Percentiles rank a stretch among this genome's conserved stretches.
phyloP scores from a whole-genome alignment of 305 asterid genomes.

The Fraxinus platypoda region DNA sequence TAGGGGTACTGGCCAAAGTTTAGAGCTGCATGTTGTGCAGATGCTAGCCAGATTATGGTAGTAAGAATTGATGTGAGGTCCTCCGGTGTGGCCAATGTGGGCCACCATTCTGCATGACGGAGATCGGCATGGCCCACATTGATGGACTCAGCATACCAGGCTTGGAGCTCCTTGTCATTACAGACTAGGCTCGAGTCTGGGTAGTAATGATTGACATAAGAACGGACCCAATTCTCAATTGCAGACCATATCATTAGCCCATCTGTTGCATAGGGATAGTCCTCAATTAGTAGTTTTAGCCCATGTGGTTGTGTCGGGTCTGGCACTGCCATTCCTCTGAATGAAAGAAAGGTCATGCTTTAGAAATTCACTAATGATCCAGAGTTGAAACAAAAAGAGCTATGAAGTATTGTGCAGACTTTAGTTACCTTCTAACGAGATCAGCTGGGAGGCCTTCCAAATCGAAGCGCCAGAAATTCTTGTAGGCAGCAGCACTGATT shows the following conservation, averaged over 20 bases:
- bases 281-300: slow-evolving; percentile 58
- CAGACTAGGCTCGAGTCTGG: slow-evolving; percentile 49
- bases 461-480: slow-evolving; percentile 80
- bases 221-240: slow-evolving; percentile 59
- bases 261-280: slow-evolving; percentile 79
- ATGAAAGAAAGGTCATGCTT: neutral
- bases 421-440: slow-evolving; percentile 63
- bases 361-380: neutral
- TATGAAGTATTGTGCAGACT: neutral
- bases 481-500: slow-evolving; percentile 85
- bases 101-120: slow-evolving; percentile 85
- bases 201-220: slow-evolving; percentile 67
- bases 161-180: slow-evolving; percentile 81
- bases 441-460: slow-evolving; percentile 87
- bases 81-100: slow-evolving; percentile 59
- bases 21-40: slow-evolving; percentile 92
- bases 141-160: slow-evolving; percentile 90
- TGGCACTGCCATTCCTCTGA: slow-evolving; percentile 88
- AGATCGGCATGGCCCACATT: slow-evolving; percentile 85
- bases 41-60: slow-evolving; percentile 77
- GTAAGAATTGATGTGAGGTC: slow-evolving; percentile 74
- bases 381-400: neutral
- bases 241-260: slow-evolving; percentile 89
- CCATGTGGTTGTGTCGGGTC: slow-evolving; percentile 82
- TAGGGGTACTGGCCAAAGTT: slow-evolving; percentile 94